Evolutionary conservation across 2,329 filamentous ascomycete genomes (phyloP), one percentile per base, ranked within the genome.

Genomic region (Paraphaeosphaeria minitans): DNA sequence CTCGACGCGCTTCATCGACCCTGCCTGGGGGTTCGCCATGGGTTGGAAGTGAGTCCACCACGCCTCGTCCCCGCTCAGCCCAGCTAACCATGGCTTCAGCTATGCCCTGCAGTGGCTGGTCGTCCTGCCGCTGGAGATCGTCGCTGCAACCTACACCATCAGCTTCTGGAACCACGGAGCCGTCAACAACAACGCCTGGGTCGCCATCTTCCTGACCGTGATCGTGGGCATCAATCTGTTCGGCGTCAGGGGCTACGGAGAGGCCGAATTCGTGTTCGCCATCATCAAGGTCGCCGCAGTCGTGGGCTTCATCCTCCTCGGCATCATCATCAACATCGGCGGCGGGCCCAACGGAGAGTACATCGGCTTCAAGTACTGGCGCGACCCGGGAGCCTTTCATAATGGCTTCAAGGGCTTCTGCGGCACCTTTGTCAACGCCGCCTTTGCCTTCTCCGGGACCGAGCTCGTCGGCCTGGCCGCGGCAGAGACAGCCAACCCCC

Each of bases 21-120:
- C 93, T 0, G 93, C 93, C 0, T 97, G 92, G 92, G 93, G 93
- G 0, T 96, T 96, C 72, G 91, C 92, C 48, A 96, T 97, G 91
- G 93, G 92, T 16, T 96, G 92, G 92, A 96, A 96, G 67, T 70
- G 53, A 65, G 67, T 67, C 59, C 61, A 53, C 45, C 41, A 13
- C n/a, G 9, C 10, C 41, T 22, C 37, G 16, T 19, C 37, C 16
- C 7, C 16, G 9, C 7, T n/a, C 37, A 39, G 14, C 27, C 35
- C 50, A 47, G 50, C 46, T 55, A 45, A 66, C 65, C 52, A 67
- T 59, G 29, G 21, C 42, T 51, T 24, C 57, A 69, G 67, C 84
- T 91, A 97, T 75, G 91, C 91, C 4, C 76, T 97, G 66, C 91
- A 96, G 78, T 97, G 93, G 93, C 83, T 96, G 2, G 84, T 92